Conservation (phyloP, 495 filamentous ascomycete species). For the Penicillium cosmopolitanum region DNA sequence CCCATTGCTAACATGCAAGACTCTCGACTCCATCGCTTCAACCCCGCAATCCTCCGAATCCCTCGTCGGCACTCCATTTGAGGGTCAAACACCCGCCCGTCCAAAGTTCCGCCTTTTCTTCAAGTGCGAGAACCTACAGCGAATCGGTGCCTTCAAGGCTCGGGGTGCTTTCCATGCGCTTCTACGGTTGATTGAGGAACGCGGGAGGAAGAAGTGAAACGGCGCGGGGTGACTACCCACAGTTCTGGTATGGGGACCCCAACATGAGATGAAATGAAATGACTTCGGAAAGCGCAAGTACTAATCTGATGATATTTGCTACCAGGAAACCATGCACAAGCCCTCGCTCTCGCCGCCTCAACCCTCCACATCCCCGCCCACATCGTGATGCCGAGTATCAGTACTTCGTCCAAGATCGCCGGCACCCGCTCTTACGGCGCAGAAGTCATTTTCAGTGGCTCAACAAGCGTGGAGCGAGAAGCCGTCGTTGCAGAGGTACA, state of each 20-base stretch:
- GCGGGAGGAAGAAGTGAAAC: constrained; percentile 58
- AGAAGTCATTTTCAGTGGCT: constrained; percentile 79
- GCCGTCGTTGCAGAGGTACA: constrained; percentile 70
- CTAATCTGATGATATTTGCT: constrained; percentile 8
- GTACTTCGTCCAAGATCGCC: constrained; percentile 81
- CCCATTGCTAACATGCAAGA: constrained; percentile 75
- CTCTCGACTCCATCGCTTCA: constrained; percentile 75
- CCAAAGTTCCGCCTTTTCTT: constrained; percentile 82
- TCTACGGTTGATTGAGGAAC: constrained; percentile 66
- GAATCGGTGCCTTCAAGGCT: constrained; percentile 91
- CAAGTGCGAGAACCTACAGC: constrained; percentile 96
- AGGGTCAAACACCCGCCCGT: constrained; percentile 57
- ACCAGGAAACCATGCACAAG: constrained; percentile 93
- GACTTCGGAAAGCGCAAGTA: neutral
- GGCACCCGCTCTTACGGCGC: constrained; percentile 78
- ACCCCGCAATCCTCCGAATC: constrained; percentile 61
- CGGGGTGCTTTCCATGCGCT: constrained; percentile 91
- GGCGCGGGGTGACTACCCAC: constrained; percentile 86
- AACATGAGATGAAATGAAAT: neutral
- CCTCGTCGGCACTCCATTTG: constrained; percentile 59
- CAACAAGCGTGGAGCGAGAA: constrained; percentile 79
- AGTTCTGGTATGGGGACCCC: constrained; percentile 65
- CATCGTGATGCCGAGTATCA: constrained; percentile 90
- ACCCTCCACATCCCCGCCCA: constrained; percentile 67
- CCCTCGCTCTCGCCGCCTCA: constrained; percentile 82